These are phyloP conservation scores for Gossypium armourianum DNA, from an alignment of 441 rosid species.

Conservation along the genomic window DNA sequence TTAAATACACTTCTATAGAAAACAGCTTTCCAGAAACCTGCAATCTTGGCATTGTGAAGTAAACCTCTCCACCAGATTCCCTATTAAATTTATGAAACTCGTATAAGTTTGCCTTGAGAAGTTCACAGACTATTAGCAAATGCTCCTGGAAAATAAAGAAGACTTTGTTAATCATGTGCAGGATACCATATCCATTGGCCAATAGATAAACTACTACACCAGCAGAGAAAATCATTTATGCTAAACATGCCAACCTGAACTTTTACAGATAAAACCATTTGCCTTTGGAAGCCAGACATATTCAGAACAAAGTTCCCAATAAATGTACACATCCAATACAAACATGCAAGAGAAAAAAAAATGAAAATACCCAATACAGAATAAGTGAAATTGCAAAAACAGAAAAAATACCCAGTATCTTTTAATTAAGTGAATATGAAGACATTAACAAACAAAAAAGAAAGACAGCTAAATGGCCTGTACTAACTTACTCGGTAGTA, in stretches of 20 bases:
- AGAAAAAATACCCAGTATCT: not conserved
- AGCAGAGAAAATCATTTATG: not conserved
- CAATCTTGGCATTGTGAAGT: constrained; percentile 96
- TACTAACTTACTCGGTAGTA: constrained; percentile 67
- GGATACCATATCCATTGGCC: not conserved
- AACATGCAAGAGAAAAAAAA: not conserved
- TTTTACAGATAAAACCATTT: not conserved
- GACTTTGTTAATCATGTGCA: not conserved
- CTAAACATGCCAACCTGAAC: not conserved
- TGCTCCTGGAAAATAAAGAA: constrained; percentile 58
- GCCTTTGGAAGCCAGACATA: not conserved
- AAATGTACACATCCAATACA: not conserved
- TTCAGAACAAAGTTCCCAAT: not conserved
- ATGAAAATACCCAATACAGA: not conserved
- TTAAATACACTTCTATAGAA: constrained; percentile 14
- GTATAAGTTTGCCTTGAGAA: constrained; percentile 86
- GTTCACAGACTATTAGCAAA: constrained; percentile 85
- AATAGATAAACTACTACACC: not conserved
- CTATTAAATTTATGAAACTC: constrained; percentile 95
- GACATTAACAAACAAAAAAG: constrained; percentile 1
- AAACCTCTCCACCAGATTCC: constrained; percentile 97
- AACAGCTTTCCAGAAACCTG: constrained; percentile 46
- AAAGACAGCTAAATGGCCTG: not conserved
- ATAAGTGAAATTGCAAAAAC: not conserved
- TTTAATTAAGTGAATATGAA: not conserved